phyloP scores from a whole-genome alignment of 2,329 filamentous ascomycete species.

The Pleomassaria siparia region DNA sequence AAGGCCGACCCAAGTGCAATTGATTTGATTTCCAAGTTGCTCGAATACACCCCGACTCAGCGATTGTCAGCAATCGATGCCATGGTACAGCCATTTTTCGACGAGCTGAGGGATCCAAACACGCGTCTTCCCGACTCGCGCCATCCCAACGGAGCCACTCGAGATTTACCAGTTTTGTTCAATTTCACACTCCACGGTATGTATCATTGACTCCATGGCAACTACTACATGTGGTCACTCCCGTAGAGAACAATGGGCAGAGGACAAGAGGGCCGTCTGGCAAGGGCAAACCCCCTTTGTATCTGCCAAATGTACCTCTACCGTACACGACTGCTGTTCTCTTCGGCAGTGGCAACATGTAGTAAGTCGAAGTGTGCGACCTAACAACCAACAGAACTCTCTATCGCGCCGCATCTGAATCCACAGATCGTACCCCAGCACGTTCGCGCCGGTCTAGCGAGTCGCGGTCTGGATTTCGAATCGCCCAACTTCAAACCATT shows the following conservation, averaged over 20 bases:
- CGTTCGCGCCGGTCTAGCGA: constrained; percentile 70
- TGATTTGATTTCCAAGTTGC: constrained; percentile 86
- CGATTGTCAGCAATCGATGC: constrained; percentile 90
- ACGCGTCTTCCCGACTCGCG: constrained; percentile 93
- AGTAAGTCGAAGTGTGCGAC: neutral
- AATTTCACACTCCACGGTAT: constrained; percentile 93
- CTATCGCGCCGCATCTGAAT: constrained; percentile 89
- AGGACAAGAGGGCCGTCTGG: too few species aligned
- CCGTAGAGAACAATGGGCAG: too few species aligned
- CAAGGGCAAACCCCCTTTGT: too few species aligned
- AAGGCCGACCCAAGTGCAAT: constrained; percentile 93
- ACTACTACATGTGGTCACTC: too few species aligned
- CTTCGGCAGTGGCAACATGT: too few species aligned
- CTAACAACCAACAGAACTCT: constrained; percentile 69
- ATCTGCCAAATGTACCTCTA: too few species aligned
- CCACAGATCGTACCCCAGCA: constrained; percentile 83
- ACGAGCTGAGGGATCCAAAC: constrained; percentile 88
- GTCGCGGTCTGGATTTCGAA: constrained; percentile 86
- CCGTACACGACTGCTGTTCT: too few species aligned
- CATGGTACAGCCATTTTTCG: constrained; percentile 98
- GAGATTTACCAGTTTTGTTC: constrained; percentile 85
- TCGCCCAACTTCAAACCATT: constrained; percentile 78
- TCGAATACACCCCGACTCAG: constrained; percentile 98
- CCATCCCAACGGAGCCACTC: constrained; percentile 75
- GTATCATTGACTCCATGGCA: constrained; percentile 34